These are phyloP conservation scores for Ganoderma lingzhi DNA, from an alignment of 1,284 basidiomycete genomes.

Conservation along the genomic window DNA sequence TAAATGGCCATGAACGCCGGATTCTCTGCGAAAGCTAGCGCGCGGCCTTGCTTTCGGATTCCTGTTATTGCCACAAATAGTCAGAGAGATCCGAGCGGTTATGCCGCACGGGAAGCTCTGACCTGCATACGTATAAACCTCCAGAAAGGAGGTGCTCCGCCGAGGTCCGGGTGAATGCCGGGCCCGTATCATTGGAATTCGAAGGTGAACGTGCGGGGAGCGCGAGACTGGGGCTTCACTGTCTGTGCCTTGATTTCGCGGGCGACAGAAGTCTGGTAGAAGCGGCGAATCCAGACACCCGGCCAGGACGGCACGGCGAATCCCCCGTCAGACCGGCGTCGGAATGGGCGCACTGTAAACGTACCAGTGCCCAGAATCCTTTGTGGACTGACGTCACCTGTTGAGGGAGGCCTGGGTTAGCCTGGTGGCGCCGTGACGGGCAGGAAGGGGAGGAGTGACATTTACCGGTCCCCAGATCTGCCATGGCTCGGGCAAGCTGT, in stretches of 20 bases:
- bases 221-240: neutral
- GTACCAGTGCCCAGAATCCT: neutral
- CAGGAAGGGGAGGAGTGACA: neutral
- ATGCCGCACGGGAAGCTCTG: neutral
- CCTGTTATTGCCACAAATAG: neutral
- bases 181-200: neutral
- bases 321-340: neutral
- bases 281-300: neutral
- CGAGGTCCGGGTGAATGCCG: slow-evolving; percentile 3
- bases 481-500: neutral
- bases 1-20: neutral
- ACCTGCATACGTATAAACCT: neutral
- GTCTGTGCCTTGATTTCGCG: neutral
- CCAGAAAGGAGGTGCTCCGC: neutral
- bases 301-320: neutral
- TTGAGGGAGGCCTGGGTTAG: neutral
- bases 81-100: neutral
- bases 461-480: neutral
- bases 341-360: neutral
- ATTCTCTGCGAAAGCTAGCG: neutral
- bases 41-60: neutral
- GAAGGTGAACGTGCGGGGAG: neutral
- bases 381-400: neutral
- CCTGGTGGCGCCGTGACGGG: neutral
- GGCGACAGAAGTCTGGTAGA: slow-evolving; percentile 5